A percentile compares a stretch with the other conserved stretches of the same genome.
phyloP scores from a whole-genome alignment of 768 basidiomycete genomes.

The Russula lepida region DNA sequence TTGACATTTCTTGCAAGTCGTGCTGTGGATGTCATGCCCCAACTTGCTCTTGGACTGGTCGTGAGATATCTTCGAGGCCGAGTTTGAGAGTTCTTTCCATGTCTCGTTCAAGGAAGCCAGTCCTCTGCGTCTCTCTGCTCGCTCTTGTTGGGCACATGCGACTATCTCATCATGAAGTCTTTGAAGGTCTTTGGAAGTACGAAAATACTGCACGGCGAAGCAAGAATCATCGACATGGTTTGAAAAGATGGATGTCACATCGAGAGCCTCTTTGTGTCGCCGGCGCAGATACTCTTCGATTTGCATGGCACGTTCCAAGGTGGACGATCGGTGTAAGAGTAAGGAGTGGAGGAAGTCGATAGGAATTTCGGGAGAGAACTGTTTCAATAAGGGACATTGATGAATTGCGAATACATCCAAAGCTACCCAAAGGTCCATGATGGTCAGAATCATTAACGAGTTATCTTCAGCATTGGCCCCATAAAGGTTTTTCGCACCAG shows the following conservation, averaged over 20 bases:
- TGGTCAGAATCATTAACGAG: conserved; percentile 37
- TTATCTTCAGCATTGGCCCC: conserved; percentile 17
- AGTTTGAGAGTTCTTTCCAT: neutral
- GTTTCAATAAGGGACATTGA: conserved; percentile 32
- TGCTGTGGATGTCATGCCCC: neutral
- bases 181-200: neutral
- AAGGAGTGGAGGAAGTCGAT: conserved; percentile 33
- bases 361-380: conserved; percentile 42
- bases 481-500: neutral
- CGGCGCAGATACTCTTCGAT: conserved; percentile 11
- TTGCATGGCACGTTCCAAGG: neutral
- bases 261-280: neutral
- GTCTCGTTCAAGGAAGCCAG: neutral
- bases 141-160: neutral
- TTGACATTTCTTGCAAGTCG: neutral
- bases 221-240: neutral
- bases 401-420: conserved; percentile 33
- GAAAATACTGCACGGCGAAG: conserved; percentile 10
- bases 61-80: neutral
- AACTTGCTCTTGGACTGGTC: neutral
- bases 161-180: neutral
- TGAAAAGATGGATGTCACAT: conserved; percentile 1
- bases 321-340: conserved; percentile 29
- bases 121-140: neutral
- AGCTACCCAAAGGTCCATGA: conserved; percentile 42